These are phyloP conservation scores for Chrysopogon serrulatus DNA, from an alignment of 176 grass and related monocot genomes.

Conservation along the genomic window DNA sequence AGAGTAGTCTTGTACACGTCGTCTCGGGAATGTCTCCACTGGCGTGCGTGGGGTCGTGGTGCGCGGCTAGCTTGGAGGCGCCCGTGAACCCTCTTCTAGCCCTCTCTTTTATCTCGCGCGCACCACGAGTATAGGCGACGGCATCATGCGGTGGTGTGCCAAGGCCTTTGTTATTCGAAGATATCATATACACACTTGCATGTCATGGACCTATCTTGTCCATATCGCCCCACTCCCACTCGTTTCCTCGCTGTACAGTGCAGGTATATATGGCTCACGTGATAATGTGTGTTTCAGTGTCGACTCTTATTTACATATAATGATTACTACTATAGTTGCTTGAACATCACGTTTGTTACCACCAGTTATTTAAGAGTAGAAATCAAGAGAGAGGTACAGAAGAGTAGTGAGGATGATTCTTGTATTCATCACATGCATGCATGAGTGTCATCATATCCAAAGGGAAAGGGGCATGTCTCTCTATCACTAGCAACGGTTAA, in stretches of 20 bases:
- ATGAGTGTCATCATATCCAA: too few relatives aligned
- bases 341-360: too few relatives aligned
- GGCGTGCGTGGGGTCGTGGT: background rate
- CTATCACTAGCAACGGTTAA: too few relatives aligned
- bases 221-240: background rate
- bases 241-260: background rate
- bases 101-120: background rate
- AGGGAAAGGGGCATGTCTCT: too few relatives aligned
- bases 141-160: background rate
- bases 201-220: constrained; percentile 3
- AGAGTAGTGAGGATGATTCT: too few relatives aligned
- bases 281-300: constrained; percentile 3
- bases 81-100: background rate
- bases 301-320: too few relatives aligned
- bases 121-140: background rate
- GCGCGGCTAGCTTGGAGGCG: background rate
- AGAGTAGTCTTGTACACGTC: background rate
- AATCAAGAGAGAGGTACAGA: too few relatives aligned
- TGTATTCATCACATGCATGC: too few relatives aligned
- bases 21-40: background rate
- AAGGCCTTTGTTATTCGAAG: background rate
- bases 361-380: too few relatives aligned
- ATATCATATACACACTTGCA: background rate
- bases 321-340: too few relatives aligned
- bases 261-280: background rate